Base-by-base conservation (phyloP, 2,329 filamentous ascomycete genomes). In the Colletotrichum incanum region DNA sequence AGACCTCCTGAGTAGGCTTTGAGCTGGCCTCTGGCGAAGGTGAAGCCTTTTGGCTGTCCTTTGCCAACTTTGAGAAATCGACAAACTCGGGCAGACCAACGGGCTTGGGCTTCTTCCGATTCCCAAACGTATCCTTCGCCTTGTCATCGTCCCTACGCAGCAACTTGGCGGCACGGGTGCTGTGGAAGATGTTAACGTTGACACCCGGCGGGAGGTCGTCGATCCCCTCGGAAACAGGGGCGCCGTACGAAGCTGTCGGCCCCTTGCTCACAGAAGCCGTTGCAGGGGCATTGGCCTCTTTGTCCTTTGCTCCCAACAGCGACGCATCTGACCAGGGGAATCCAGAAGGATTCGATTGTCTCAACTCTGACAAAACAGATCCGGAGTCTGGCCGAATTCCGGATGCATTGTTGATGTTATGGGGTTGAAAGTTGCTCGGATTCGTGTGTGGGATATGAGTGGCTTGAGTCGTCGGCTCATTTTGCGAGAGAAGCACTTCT, bases 171-270 rank as follows among this genome's bases (percentile, higher is more conserved):
- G 84, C 86, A 34, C 81, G 80, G 18, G 75, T 77, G 1, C 86
- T 87, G 69, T 85, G 85, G 66, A 89, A 89, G 26, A 89, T 77
- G 60, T 86, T 84, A 62, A 87, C 75, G 65, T 87, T 81, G 28
- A 87, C 77, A 31, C 78, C 85, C 0, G 79, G 75, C 3, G 85
- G 85, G 0, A 83, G 73, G 41, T 84, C 81, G 12, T 81, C 76
- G 34, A 78, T 76, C 39, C 77, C 78, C 18, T 72, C 72, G 11
- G 68, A 34, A 26, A 37, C 41, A 34, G 64, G 62, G 3, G 55
- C 55, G 18, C 67, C 52, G 31, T 63, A 63, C 31, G 54, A 20
- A 45, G 62, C 49, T 8, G 26, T n/a, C 34, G 54, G 23, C n/a
- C 61, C 31, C 34, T 47, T 37, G 63, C 16, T 41, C 3, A 26